Conservation (phyloP, 352 stramenopile genomes). For the Globisporangium middletonii region DNA sequence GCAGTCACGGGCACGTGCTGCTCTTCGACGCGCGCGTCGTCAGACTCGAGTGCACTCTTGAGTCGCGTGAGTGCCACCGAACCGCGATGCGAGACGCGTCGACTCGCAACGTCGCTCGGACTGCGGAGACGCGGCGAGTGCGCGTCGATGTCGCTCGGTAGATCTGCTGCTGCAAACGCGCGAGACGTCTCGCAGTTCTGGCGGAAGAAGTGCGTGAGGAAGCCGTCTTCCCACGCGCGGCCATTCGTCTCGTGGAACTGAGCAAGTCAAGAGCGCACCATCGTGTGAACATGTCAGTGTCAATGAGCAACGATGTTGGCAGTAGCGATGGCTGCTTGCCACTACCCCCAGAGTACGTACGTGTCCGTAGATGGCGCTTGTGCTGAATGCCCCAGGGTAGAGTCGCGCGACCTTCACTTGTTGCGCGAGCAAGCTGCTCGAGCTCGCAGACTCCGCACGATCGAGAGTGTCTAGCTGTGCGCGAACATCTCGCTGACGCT, state of each 20-base stretch:
- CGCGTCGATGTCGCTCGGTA: not conserved
- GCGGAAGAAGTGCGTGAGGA: slow-evolving; percentile 49
- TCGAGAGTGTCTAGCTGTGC: not conserved
- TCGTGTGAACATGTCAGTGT: too few relatives aligned
- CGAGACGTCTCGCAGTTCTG: slow-evolving; percentile 23
- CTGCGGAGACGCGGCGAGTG: not conserved
- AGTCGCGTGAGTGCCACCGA: slow-evolving; percentile 8
- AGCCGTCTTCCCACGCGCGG: slow-evolving; percentile 48
- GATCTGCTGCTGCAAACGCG: not conserved
- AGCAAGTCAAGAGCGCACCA: not conserved
- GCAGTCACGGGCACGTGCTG: slow-evolving; percentile 3
- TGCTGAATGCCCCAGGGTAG: slow-evolving; percentile 32
- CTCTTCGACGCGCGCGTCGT: not conserved
- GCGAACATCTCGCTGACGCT: not conserved
- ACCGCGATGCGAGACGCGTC: slow-evolving; percentile 2
- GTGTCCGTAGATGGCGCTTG: slow-evolving; percentile 45
- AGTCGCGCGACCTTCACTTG: slow-evolving; percentile 30
- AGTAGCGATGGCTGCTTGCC: not conserved
- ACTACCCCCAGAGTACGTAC: slow-evolving; percentile 5
- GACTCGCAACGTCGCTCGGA: not conserved
- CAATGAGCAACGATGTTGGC: too few relatives aligned
- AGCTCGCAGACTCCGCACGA: too few relatives aligned
- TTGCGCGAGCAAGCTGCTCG: slow-evolving; percentile 2
- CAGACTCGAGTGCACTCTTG: not conserved
- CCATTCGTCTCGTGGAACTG: slow-evolving; percentile 33